Evolutionary conservation across 106 monocot genomes (phyloP).

Genomic region (Hemerocallis citrina): DNA sequence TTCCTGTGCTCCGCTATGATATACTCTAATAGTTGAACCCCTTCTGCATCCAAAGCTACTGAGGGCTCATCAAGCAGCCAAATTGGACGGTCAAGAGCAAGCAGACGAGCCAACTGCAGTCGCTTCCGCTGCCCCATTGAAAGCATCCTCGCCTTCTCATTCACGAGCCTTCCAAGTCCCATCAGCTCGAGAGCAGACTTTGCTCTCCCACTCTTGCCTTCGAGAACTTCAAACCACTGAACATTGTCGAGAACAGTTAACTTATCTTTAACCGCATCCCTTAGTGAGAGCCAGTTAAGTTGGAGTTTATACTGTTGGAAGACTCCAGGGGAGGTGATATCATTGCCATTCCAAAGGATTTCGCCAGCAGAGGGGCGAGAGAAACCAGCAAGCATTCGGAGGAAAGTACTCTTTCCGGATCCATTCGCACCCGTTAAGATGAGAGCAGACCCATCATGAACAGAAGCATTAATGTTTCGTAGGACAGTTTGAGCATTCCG

Average conservation of each 20-base stretch:
- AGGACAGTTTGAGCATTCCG: slow-evolving; percentile 88
- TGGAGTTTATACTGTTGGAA: slow-evolving; percentile 95
- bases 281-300: slow-evolving; percentile 90
- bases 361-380: slow-evolving; percentile 91
- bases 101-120: slow-evolving; percentile 76
- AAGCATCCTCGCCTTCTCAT: slow-evolving; percentile 92
- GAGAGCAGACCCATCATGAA: slow-evolving; percentile 83
- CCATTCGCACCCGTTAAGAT: slow-evolving; percentile 85
- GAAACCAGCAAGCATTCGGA: slow-evolving; percentile 93
- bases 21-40: slow-evolving; percentile 63
- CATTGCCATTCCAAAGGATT: slow-evolving; percentile 95
- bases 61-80: slow-evolving; percentile 99
- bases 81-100: slow-evolving; percentile 82
- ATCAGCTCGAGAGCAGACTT: slow-evolving; percentile 63
- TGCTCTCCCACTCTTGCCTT: slow-evolving; percentile 71
- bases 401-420: slow-evolving; percentile 94
- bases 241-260: slow-evolving; percentile 82
- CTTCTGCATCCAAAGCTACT: slow-evolving; percentile 83
- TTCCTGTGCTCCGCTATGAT: slow-evolving; percentile 86
- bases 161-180: slow-evolving; percentile 81
- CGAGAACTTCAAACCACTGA: slow-evolving; percentile 90
- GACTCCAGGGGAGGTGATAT: slow-evolving; percentile 70
- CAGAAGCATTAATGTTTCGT: slow-evolving; percentile 69
- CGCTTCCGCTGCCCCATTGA: slow-evolving; percentile 97
- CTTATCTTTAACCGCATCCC: slow-evolving; percentile 80